Evolutionary conservation across 169 alveolate species (phyloP), one percentile per base, ranked within the genome.

Genomic region (Amoebophrya sp.): DNA sequence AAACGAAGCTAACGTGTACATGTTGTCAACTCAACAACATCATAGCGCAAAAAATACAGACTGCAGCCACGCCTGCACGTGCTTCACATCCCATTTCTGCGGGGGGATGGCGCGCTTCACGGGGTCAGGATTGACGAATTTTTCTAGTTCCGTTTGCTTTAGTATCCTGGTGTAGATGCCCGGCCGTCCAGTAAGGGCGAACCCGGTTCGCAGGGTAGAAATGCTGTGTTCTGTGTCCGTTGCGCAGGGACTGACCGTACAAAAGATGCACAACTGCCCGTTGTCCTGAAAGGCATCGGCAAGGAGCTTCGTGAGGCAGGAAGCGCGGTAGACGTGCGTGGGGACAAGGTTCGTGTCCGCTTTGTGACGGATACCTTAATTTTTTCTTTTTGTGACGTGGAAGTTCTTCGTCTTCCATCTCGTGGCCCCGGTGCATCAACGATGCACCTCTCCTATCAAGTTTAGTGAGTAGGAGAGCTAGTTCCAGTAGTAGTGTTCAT

Each of bases 281-380:
- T 66, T 66, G 83, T 66, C 83, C 35, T 66, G 83, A 18, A 66
- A 66, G 35, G 38, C 88, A 2, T 66, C 88, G 39, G 93, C 93
- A 0, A 92, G 93, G 38, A 92, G 89, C 92, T 92, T 92, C 38
- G 93, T 92, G 25, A 92, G 93, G 14, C 91, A 91, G 12, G 93
- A 92, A 2, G 92, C 89, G 2, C 93, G 88, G 40, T 89, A 92
- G 54, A 91, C 93, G 39, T 92, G 93, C 23, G 92, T 40, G 33
- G 93, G 93, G 25, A 92, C 55, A 0, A 89, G 92, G 39, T 92
- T 92, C 83, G 40, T 23, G 53, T 55, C 77, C 0, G 94, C 77
- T 90, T 89, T 90, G 89, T 89, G 90, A 12, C 94, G 94, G 29
- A 92, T 90, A 41, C 94, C 83, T 47, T n/a, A n/a, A n/a, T n/a